Conservation (phyloP, 352 stramenopile genomes). For the Thalassiosira delicatula region DNA sequence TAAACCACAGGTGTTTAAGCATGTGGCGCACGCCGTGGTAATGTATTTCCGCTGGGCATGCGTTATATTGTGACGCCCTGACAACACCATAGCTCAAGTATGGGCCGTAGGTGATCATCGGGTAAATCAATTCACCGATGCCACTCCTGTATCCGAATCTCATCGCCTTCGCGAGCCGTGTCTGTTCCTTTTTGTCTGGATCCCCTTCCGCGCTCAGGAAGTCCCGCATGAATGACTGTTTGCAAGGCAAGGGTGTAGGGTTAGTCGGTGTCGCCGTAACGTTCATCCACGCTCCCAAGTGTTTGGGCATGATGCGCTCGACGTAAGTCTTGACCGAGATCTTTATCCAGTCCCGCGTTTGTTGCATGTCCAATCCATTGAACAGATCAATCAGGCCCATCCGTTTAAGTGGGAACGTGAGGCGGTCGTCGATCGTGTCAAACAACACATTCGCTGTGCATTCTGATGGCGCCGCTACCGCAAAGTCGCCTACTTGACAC, state of each 20-base stretch:
- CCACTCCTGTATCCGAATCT: conserved; percentile 34
- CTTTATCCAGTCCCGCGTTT: conserved; percentile 49
- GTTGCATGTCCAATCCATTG: conserved; percentile 55
- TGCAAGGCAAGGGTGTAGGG: neutral
- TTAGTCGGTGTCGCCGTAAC: neutral
- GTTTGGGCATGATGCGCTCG: conserved; percentile 8
- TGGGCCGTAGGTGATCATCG: conserved; percentile 19
- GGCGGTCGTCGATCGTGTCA: conserved; percentile 24
- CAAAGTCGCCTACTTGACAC: conserved; percentile 30
- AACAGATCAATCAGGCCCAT: conserved; percentile 32
- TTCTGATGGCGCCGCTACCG: neutral
- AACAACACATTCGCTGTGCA: conserved; percentile 32
- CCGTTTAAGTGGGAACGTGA: conserved; percentile 39
- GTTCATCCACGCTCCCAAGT: conserved; percentile 12
- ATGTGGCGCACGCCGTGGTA: conserved; percentile 35
- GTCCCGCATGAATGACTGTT: neutral
- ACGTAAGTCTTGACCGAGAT: conserved; percentile 48
- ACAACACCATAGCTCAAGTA: conserved; percentile 8
- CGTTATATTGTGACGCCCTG: neutral
- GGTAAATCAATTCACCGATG: conserved; percentile 57
- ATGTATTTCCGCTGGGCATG: conserved; percentile 33
- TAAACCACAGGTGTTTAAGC: conserved; percentile 28
- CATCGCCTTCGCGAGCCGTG: neutral
- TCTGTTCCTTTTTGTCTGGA: conserved; percentile 14
- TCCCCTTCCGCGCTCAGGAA: neutral